phyloP scores from a whole-genome alignment of 495 filamentous ascomycete species.

The Pyrenula aspistea region DNA sequence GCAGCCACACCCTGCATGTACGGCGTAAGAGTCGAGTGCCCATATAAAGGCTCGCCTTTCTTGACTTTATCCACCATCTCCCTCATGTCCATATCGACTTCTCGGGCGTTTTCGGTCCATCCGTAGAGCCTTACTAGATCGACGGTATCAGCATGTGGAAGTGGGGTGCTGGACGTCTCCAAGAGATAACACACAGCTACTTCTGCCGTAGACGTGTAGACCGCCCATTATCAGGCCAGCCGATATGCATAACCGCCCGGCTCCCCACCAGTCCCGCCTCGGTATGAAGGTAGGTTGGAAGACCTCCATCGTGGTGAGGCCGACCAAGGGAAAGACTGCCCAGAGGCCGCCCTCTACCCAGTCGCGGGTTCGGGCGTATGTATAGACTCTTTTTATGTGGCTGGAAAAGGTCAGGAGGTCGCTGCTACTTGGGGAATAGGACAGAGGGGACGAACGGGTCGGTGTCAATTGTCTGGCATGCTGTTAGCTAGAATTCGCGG shows the following conservation, averaged over 20 bases:
- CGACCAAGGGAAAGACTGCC: not conserved
- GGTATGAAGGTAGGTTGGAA: not conserved
- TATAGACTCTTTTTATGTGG: slow-evolving; percentile 77
- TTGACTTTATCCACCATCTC: slow-evolving; percentile 97
- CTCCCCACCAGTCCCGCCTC: not conserved
- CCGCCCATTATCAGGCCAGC: not conserved
- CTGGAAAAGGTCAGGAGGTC: slow-evolving; percentile 34
- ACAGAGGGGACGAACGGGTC: slow-evolving; percentile 65
- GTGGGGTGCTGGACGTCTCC: no score
- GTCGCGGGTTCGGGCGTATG: slow-evolving; percentile 76
- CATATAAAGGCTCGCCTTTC: slow-evolving; percentile 82
- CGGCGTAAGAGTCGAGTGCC: slow-evolving; percentile 58
- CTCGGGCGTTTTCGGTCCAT: slow-evolving; percentile 78
- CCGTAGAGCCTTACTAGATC: slow-evolving; percentile 71
- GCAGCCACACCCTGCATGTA: slow-evolving; percentile 91
- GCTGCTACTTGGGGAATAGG: slow-evolving; percentile 1
- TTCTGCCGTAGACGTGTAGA: not conserved
- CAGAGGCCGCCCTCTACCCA: slow-evolving; percentile 32
- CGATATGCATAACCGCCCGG: not conserved
- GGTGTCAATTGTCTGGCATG: slow-evolving; percentile 79
- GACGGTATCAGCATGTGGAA: slow-evolving; percentile 12
- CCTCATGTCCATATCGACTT: slow-evolving; percentile 90
- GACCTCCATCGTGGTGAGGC: not conserved
- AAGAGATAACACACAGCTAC: not conserved
- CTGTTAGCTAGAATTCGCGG: slow-evolving; percentile 13